Evolutionary conservation across 495 filamentous ascomycete species (phyloP), one percentile per base, ranked within the genome.

Genomic region (Lepraria neglecta): DNA sequence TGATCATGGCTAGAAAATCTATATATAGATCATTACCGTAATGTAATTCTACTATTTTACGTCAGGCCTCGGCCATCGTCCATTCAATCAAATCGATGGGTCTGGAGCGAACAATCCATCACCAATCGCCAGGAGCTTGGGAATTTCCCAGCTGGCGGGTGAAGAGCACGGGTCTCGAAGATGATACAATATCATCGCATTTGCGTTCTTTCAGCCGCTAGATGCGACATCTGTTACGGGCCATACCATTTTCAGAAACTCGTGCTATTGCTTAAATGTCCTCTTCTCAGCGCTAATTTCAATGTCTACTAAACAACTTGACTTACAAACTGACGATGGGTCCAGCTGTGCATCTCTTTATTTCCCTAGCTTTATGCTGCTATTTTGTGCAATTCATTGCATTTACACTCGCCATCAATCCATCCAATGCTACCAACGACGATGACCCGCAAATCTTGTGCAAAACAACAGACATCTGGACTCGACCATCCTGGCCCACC

Each of bases 1-100:
- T 38, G 35, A 38, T 38, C 7, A 54, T 54, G 31, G 3, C 51
- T 54, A n/a, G 12, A 53, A 31, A n/a, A 31, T 33, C 51, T 53
- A 28, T 53, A 53, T 53, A n/a, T 53, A 24, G 28, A 19, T 33
- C 3, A 12, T 33, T 54, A 3, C 12, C n/a, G n/a, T 19, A 19
- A 38, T 38, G 9, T 35, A 38, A 54, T 11, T 24, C 15, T 19
- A 35, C 6, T 31, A n/a, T 35, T 31, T 17, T n/a, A 6, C 33
- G n/a, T 31, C 28, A 33, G 30, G 30, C 27, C 17, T 33, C 10
- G 50, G 51, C 30, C 51, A 53, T 33, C 35, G n/a, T 11, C 4
- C 19, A 6, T 11, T 6, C 6, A 14, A 4, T 10, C 1, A 12
- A 54, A 0, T 54, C 9, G 12, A 14, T 33, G 9, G 15, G 31